These are phyloP conservation scores for Hypoxylon lienhwacheense DNA, from an alignment of 495 filamentous ascomycete genomes.

Conservation along the genomic window DNA sequence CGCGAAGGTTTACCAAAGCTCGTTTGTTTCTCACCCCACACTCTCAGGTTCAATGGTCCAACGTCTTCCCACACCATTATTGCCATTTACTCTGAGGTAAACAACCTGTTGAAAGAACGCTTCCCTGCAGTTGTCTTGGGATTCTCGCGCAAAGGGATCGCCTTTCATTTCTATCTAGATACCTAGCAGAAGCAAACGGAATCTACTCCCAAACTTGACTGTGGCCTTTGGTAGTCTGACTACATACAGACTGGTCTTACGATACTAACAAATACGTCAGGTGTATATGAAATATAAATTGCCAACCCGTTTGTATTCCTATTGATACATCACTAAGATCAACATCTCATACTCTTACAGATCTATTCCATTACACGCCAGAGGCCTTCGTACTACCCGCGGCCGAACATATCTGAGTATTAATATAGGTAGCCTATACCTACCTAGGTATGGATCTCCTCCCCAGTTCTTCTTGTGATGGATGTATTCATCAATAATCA, in stretches of 20 bases:
- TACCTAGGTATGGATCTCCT: not conserved
- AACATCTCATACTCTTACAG: constrained; percentile 9
- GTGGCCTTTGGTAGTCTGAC: not conserved
- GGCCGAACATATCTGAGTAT: not conserved
- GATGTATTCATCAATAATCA: no score
- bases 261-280: not conserved
- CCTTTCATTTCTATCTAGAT: not conserved
- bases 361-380: not conserved
- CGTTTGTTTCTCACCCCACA: constrained; percentile 14
- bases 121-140: constrained; percentile 4
- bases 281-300: not conserved
- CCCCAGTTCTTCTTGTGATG: no score
- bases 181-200: not conserved
- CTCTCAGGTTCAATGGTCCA: not conserved
- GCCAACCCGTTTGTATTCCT: not conserved
- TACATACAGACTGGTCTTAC: no score
- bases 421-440: no score
- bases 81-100: constrained; percentile 10
- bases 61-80: constrained; percentile 1
- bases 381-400: not conserved
- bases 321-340: not conserved
- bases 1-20: not conserved
- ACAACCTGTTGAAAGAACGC: not conserved
- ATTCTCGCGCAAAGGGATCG: not conserved
- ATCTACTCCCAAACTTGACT: not conserved